Conservation (phyloP, 2,329 filamentous ascomycete species). For the Cladosporium phlei region DNA sequence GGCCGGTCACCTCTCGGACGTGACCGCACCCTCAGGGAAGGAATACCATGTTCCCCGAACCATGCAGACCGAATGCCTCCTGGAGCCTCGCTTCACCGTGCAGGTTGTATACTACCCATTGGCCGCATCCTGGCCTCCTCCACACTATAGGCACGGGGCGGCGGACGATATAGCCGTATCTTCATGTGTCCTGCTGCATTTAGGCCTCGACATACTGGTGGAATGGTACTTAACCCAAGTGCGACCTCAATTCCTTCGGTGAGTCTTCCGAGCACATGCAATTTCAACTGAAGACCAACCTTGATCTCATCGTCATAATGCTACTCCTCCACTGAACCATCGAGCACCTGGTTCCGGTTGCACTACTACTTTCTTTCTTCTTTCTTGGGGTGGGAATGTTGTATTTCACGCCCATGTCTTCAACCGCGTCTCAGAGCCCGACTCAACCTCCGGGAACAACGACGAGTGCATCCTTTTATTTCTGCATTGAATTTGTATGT, state of each 20-base stretch:
- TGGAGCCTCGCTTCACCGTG: slow-evolving; percentile 1
- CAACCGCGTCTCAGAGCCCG: slow-evolving; percentile 1
- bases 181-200: neutral
- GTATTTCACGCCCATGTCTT: slow-evolving; percentile 1
- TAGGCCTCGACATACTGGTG: neutral
- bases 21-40: neutral
- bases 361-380: neutral
- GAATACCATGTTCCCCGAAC: too few relatives aligned
- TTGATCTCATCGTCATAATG: neutral
- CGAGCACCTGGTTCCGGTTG: neutral
- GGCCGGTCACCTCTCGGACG: neutral
- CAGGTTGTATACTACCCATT: neutral
- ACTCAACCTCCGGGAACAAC: slow-evolving; percentile 4
- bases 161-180: neutral
- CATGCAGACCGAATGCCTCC: neutral
- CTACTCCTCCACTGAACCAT: too few relatives aligned
- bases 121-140: too few relatives aligned
- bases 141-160: neutral
- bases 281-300: neutral
- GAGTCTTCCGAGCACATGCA: neutral
- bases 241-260: slow-evolving; percentile 1
- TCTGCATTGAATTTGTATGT: slow-evolving; percentile 11
- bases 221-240: slow-evolving; percentile 1
- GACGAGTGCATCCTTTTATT: slow-evolving; percentile 7
- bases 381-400: neutral